A percentile compares a stretch with the other conserved stretches of the same genome.
Evolutionary conservation across 352 stramenopile genomes (phyloP).

Genomic region (Pythium phragmiticola): DNA sequence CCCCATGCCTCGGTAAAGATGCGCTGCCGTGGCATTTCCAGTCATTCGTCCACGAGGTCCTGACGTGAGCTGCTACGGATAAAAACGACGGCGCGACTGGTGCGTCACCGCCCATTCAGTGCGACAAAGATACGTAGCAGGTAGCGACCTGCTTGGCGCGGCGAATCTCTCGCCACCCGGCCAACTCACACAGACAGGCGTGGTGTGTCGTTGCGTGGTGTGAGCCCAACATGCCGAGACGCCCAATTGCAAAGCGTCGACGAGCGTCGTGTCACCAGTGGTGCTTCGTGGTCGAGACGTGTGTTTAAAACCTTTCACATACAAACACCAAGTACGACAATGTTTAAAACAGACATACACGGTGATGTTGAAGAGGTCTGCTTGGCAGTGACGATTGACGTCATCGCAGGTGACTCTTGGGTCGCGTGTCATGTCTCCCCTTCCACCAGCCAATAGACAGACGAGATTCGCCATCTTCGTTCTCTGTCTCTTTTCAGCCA

Average conservation of each 20-base stretch:
- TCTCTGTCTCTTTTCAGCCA: not conserved
- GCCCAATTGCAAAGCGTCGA: slow-evolving; percentile 11
- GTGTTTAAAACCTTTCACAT: slow-evolving; percentile 5
- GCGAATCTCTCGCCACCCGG: not conserved
- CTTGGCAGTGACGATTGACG: slow-evolving; percentile 18
- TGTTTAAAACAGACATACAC: slow-evolving; percentile 16
- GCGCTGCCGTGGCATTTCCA: not conserved
- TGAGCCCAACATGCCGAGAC: not conserved
- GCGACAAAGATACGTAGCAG: no score
- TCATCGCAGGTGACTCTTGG: slow-evolving; percentile 7
- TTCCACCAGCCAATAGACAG: slow-evolving; percentile 20
- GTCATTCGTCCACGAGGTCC: not conserved
- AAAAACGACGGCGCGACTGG: no score
- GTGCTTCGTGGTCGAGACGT: not conserved
- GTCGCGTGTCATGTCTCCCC: slow-evolving; percentile 13
- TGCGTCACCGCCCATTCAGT: no score
- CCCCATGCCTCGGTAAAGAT: not conserved
- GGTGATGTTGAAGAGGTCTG: slow-evolving; percentile 24
- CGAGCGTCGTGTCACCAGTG: slow-evolving; percentile 13
- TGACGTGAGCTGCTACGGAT: not conserved
- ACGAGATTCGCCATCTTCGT: not conserved
- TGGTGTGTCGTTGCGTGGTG: not conserved
- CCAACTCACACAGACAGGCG: slow-evolving; percentile 2
- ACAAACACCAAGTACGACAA: not conserved
- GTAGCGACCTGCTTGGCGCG: not conserved